phyloP scores from a whole-genome alignment of 306 rosid species.

The Fragaria nilgerrensis region DNA sequence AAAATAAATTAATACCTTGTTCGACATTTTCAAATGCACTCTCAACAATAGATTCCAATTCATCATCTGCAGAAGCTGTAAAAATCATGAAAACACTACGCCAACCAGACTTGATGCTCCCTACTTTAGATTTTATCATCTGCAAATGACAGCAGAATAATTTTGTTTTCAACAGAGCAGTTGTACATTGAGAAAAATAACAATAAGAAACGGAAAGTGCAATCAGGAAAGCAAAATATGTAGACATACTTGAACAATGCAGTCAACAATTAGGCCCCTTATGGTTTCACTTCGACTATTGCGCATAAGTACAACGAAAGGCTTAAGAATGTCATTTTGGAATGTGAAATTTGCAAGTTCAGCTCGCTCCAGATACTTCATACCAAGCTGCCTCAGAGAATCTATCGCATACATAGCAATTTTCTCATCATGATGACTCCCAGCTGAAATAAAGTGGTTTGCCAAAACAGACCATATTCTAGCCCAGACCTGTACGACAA shows the following conservation, averaged over 20 bases:
- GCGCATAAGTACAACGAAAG: slow-evolving; percentile 99
- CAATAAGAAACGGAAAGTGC: background rate
- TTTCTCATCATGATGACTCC: slow-evolving; percentile 97
- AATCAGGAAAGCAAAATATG: slow-evolving; percentile 10
- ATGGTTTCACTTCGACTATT: slow-evolving; percentile 90
- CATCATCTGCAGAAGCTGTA: slow-evolving; percentile 99
- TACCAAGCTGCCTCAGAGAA: slow-evolving; percentile 93
- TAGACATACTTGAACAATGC: slow-evolving; percentile 87
- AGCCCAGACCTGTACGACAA: slow-evolving; percentile 92
- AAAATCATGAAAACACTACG: slow-evolving; percentile 96
- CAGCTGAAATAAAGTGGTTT: slow-evolving; percentile 94
- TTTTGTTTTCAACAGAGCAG: slow-evolving; percentile 12
- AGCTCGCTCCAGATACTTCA: slow-evolving; percentile 97
- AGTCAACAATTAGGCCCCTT: slow-evolving; percentile 93
- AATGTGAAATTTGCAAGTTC: slow-evolving; percentile 96
- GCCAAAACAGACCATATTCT: slow-evolving; percentile 97
- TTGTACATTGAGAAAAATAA: background rate
- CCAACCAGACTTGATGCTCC: slow-evolving; percentile 99
- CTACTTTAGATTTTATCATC: slow-evolving; percentile 99
- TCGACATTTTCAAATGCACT: slow-evolving; percentile 99
- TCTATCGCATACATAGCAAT: slow-evolving; percentile 96
- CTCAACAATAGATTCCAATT: slow-evolving; percentile 89
- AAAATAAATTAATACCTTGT: slow-evolving; percentile 60
- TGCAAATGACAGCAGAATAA: slow-evolving; percentile 37
- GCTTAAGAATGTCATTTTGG: slow-evolving; percentile 98